Evolutionary conservation across 1,284 basidiomycete genomes (phyloP), one percentile per base, ranked within the genome.

Genomic region (Cryptococcus sp.): DNA sequence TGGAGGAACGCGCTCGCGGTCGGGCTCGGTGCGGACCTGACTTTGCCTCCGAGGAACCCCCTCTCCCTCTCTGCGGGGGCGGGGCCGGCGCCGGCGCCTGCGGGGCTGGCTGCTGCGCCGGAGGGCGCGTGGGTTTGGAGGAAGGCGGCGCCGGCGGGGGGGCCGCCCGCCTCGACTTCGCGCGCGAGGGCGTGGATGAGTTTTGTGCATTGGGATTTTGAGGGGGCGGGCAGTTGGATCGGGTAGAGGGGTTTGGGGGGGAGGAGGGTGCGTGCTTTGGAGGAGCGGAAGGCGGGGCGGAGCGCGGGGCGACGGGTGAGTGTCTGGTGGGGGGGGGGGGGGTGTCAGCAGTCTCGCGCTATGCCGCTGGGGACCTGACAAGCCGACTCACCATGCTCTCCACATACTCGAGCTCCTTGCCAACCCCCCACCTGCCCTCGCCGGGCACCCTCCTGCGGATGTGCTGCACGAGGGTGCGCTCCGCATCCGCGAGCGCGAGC

Each of bases 381-480:
- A 46, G 16, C 21, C 4, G 13, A 66, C 72, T 53, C 46, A 75
- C 73, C 56, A 75, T 47, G 23, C 54, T 59, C 47, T 76, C 75
- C 15, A 77, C 62, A 44, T 64, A 66, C 46, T 75, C 74, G 40
- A 77, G 61, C 53, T 72, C 73, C 45, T 72, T 71, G 4, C 73
- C 73, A 3, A 75, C 69, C 2, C 62, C 67, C 53, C 61, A 77
- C 3, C 76, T 48, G 0, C 76, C 76, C 40, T 77, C 75, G 9
- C 75, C 76, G 1, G 63, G 60, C 0, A 73, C 61, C 21, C 75
- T 60, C 12, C 75, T 60, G 11, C 71, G 60, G 13, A 77, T 66
- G 55, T 76, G 75, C 53, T 75, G 73, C 4, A 76, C 68, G 23
- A 77, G 45, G 0, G 67, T 71, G n/a, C 72, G 60, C 55, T 77